Conservation (phyloP, 129 eudicot species). For the Helianthus tuberosus region DNA sequence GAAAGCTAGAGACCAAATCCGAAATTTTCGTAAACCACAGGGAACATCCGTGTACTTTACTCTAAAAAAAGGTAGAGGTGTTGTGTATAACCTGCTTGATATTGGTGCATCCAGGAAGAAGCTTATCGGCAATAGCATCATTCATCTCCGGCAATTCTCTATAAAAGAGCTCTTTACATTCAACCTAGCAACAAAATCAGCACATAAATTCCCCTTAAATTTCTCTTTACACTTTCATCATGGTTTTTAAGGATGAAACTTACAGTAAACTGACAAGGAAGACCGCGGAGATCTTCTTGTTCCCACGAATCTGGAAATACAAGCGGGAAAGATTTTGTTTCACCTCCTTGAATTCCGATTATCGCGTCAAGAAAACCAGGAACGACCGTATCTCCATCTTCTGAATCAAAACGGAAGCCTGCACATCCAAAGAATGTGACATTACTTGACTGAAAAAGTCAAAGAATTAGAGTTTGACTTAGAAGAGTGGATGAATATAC, state of each 20-base stretch:
- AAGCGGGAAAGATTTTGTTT: conserved; percentile 87
- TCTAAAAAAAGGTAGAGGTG: neutral
- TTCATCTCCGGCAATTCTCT: conserved; percentile 84
- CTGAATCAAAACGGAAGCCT: conserved; percentile 94
- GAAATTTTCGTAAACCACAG: no score
- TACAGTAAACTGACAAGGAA: conserved; percentile 88
- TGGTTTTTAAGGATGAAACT: conserved; percentile 25
- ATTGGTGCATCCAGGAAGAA: conserved; percentile 77
- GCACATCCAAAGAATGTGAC: conserved; percentile 22
- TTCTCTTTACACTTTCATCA: neutral
- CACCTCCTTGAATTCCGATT: conserved; percentile 76
- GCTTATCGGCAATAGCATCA: conserved; percentile 80
- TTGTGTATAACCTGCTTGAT: conserved; percentile 63
- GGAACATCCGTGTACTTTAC: no score
- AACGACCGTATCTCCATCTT: conserved; percentile 81
- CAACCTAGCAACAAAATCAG: conserved; percentile 56
- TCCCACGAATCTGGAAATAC: conserved; percentile 90
- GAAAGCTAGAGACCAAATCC: no score
- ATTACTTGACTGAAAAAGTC: neutral
- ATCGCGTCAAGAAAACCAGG: conserved; percentile 90
- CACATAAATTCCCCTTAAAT: neutral
- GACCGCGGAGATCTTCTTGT: conserved; percentile 93
- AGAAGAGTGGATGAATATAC: conserved; percentile 38
- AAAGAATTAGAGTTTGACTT: neutral
- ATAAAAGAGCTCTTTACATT: conserved; percentile 89